Conservation (phyloP, 2,329 filamentous ascomycete genomes). For the Canariomyces notabilis region DNA sequence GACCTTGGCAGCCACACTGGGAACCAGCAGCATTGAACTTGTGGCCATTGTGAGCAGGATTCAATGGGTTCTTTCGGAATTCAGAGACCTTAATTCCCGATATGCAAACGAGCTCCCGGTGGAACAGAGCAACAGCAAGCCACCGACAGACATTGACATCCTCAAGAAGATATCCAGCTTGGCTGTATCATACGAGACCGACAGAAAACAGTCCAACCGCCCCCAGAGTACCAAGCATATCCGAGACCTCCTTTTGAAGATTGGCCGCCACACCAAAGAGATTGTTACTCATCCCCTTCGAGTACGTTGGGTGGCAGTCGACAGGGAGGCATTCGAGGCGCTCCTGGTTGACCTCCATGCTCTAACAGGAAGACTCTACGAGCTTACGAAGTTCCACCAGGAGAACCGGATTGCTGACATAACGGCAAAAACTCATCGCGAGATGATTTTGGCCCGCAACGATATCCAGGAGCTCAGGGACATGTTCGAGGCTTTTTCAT, state of each 20-base stretch:
- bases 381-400: conserved; percentile 22
- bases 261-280: conserved; percentile 22
- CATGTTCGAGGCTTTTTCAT: conserved; percentile 22
- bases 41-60: conserved; percentile 23
- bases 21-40: conserved; percentile 23
- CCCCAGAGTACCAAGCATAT: conserved; percentile 22
- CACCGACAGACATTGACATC: conserved; percentile 18
- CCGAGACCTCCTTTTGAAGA: conserved; percentile 19
- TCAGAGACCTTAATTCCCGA: conserved; percentile 24
- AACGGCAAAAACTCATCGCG: conserved; percentile 25
- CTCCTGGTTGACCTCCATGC: conserved; percentile 23
- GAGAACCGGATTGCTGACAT: conserved; percentile 23
- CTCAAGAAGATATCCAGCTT: conserved; percentile 22
- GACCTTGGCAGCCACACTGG: conserved; percentile 18
- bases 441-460: conserved; percentile 25
- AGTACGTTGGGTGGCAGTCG: conserved; percentile 23
- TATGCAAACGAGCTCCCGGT: conserved; percentile 23
- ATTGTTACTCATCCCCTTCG: conserved; percentile 24
- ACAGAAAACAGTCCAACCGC: conserved; percentile 16
- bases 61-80: conserved; percentile 25
- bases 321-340: conserved; percentile 23
- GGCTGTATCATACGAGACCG: conserved; percentile 23
- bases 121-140: conserved; percentile 3
- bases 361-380: conserved; percentile 24
- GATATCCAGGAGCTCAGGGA: conserved; percentile 21